Evolutionary conservation across 495 filamentous ascomycete genomes (phyloP).

Genomic region (Chlorociboria aeruginascens): DNA sequence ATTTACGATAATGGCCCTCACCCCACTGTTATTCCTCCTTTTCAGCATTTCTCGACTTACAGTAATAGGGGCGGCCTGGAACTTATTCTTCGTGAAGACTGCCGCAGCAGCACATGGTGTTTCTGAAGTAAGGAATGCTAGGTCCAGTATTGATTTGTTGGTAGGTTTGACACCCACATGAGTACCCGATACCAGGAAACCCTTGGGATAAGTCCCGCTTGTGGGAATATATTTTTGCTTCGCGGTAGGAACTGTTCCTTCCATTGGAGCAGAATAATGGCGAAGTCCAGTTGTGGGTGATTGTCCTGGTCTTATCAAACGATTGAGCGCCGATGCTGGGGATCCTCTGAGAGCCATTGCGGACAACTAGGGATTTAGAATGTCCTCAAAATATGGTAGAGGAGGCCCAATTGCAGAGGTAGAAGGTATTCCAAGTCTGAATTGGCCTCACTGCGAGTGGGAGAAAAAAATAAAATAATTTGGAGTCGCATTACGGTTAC

Average conservation of each 20-base stretch:
- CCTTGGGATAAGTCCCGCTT: conserved; percentile 74
- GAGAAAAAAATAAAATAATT: not conserved
- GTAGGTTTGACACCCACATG: conserved; percentile 89
- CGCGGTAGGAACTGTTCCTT: conserved; percentile 51
- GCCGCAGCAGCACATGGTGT: conserved; percentile 83
- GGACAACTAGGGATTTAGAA: not conserved
- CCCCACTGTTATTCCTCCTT: conserved; percentile 50
- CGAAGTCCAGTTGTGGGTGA: not conserved
- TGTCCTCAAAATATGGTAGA: not conserved
- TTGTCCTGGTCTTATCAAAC: conserved; percentile 11
- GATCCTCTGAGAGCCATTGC: conserved; percentile 17
- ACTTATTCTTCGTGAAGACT: conserved; percentile 97
- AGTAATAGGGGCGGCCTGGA: conserved; percentile 89
- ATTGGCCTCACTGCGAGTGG: not conserved
- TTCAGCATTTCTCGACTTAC: conserved; percentile 63
- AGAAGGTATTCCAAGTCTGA: not conserved
- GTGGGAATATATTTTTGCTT: conserved; percentile 86
- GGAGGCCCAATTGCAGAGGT: not conserved
- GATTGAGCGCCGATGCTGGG: conserved; percentile 1
- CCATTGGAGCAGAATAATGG: conserved; percentile 48
- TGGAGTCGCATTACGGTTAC: not conserved
- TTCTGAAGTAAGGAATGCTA: conserved; percentile 81
- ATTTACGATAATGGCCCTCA: conserved; percentile 82
- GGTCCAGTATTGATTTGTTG: conserved; percentile 79
- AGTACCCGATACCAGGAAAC: conserved; percentile 76